phyloP scores from a whole-genome alignment of 306 rosid species.

The Castanea mollissima region DNA sequence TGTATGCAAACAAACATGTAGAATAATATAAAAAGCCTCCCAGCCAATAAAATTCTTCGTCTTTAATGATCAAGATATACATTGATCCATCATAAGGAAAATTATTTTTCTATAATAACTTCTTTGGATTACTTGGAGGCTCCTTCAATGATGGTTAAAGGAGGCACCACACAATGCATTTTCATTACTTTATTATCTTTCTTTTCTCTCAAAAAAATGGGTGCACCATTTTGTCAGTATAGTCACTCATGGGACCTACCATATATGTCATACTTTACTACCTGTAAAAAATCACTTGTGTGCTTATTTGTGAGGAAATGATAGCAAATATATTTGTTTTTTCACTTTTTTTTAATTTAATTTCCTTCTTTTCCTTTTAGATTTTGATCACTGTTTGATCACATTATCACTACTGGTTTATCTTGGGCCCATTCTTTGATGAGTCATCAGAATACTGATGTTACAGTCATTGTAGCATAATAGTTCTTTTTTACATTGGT shows the following conservation, averaged over 20 bases:
- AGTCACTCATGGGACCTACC: slow-evolving; percentile 18
- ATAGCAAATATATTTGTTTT: slow-evolving; percentile 17
- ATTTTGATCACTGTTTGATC: slow-evolving; percentile 11
- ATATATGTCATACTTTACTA: not conserved
- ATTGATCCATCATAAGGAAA: not conserved
- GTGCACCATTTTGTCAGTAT: slow-evolving; percentile 14
- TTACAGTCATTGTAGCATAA: slow-evolving; percentile 15
- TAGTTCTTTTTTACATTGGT: not conserved
- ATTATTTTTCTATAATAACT: slow-evolving; percentile 9
- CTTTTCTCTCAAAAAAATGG: slow-evolving; percentile 7
- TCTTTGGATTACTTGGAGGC: slow-evolving; percentile 15
- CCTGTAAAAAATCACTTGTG: not conserved
- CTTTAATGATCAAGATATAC: slow-evolving; percentile 1
- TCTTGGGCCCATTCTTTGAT: slow-evolving; percentile 35
- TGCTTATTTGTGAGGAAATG: not conserved
- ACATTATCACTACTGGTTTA: slow-evolving; percentile 15
- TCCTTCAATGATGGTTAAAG: slow-evolving; percentile 24
- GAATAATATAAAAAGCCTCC: not conserved
- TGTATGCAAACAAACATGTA: not conserved
- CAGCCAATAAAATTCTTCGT: not conserved
- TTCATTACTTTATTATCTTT: slow-evolving; percentile 1
- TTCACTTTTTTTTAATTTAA: slow-evolving; percentile 30
- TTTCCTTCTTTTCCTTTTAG: not conserved
- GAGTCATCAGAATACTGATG: slow-evolving; percentile 2
- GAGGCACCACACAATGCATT: slow-evolving; percentile 13